Base-by-base conservation (phyloP, 805 yeast genomes). In the Candida tammaniensis region DNA sequence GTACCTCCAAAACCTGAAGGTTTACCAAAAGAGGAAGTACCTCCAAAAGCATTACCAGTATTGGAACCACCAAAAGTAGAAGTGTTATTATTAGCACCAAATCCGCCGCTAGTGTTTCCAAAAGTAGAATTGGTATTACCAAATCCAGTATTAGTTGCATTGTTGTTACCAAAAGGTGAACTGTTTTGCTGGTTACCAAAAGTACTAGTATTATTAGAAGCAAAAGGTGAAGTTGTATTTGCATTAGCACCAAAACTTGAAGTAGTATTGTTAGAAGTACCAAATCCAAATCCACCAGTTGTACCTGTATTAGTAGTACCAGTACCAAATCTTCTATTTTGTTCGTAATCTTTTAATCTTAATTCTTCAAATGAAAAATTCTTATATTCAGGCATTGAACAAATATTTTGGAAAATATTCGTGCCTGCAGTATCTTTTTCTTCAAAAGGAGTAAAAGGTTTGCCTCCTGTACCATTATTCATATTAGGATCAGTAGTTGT, bases 331-430 rank as follows among this genome's bases (percentile, higher is more conserved):
- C 77, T 72, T 52, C 93, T 72, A 35, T 76, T 77, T 44, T 79
- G 84, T 48, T 78, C 77, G 55, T 93, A 93, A 61, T 93, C 99
- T 57, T 83, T 91, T 47, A 74, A 66, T 54, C 99, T 76, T 58
- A 93, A 74, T 55, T 93, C 98, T 57, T 88, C 97, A 51, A 80
- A 75, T 0, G 96, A 85, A 49, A 59, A 85, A 47, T 80, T 79
- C 48, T 73, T 74, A 55, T 91, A 93, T 57, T 87, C 95, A 4
- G 95, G 95, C 97, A 93, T 89, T 28, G 86, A 75, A 8, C 85
- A 68, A 42, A 93, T 82, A 47, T 78, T 78, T 58, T 91, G 86
- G 61, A 69, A 89, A 31, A 70, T 61, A 34, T 48, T 58, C 36
- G 78, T 80, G 5, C 49, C 43, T 5, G 75, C 73, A 9, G 79